Evolutionary conservation across 2,329 filamentous ascomycete genomes (phyloP).

Genomic region (Trichoderma gracile): DNA sequence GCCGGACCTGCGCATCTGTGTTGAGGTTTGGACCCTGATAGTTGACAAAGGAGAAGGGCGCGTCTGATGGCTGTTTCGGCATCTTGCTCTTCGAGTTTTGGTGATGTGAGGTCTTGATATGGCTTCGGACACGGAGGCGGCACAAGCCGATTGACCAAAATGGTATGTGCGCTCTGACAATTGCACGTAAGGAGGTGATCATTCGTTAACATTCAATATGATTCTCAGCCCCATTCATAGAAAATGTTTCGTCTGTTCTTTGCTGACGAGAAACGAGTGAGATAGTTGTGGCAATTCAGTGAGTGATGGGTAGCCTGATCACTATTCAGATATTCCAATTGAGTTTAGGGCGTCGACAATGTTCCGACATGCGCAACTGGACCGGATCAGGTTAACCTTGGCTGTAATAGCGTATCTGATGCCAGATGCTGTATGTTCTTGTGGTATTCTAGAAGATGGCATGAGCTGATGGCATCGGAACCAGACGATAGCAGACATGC

Average conservation of each 20-base stretch:
- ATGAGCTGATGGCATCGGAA: too few species aligned
- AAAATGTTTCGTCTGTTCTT: neutral
- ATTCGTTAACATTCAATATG: neutral
- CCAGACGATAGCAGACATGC: too few species aligned
- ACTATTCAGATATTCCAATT: slow-evolving; percentile 19
- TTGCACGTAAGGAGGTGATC: neutral
- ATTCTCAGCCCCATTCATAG: neutral
- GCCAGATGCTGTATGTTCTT: too few species aligned
- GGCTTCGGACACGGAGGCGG: neutral
- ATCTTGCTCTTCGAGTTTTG: neutral
- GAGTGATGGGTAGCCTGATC: slow-evolving; percentile 1
- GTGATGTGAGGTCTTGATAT: neutral
- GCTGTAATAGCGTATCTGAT: neutral
- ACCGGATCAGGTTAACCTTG: neutral
- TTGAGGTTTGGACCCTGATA: slow-evolving; percentile 13
- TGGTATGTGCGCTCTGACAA: neutral
- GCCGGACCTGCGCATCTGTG: slow-evolving; percentile 15
- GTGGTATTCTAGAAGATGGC: too few species aligned
- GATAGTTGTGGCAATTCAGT: neutral
- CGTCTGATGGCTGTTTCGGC: neutral
- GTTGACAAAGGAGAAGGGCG: slow-evolving; percentile 17
- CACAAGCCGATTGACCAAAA: too few species aligned
- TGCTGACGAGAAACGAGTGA: neutral
- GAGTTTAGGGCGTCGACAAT: slow-evolving; percentile 15
- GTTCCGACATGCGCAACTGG: slow-evolving; percentile 4